Conservation (phyloP, 2,329 filamentous ascomycete genomes). For the Penicillium polonicum region DNA sequence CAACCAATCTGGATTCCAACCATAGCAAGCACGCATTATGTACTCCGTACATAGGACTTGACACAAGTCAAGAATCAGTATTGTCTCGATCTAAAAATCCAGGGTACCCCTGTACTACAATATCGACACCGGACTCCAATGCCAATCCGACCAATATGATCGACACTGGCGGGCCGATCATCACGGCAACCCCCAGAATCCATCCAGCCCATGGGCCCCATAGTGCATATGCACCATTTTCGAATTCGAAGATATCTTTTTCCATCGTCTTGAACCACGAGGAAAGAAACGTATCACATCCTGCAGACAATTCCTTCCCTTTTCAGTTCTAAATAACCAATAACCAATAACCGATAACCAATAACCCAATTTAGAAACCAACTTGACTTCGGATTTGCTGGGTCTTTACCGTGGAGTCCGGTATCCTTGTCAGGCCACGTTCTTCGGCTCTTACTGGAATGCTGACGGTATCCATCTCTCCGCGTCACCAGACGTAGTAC, state of each 20-base stretch:
- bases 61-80: background rate
- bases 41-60: background rate
- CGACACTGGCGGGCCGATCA: conserved; percentile 6
- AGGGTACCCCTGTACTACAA: background rate
- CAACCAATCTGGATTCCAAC: background rate
- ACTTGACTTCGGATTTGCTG: conserved; percentile 1
- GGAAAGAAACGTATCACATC: background rate
- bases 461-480: background rate
- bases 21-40: background rate
- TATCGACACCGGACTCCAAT: too few relatives aligned
- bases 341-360: too few relatives aligned
- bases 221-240: background rate
- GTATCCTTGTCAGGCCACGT: conserved; percentile 1
- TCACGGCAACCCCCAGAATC: conserved; percentile 1
- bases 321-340: too few relatives aligned
- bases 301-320: background rate
- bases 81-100: background rate
- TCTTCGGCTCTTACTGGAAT: conserved; percentile 5
- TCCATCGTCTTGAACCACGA: background rate
- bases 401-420: background rate
- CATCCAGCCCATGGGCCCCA: background rate
- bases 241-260: background rate
- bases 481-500: background rate
- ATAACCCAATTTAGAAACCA: background rate
- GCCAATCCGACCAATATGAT: background rate